Conservation (phyloP, 345 rosid genomes). For the Aurinia saxatilis region DNA sequence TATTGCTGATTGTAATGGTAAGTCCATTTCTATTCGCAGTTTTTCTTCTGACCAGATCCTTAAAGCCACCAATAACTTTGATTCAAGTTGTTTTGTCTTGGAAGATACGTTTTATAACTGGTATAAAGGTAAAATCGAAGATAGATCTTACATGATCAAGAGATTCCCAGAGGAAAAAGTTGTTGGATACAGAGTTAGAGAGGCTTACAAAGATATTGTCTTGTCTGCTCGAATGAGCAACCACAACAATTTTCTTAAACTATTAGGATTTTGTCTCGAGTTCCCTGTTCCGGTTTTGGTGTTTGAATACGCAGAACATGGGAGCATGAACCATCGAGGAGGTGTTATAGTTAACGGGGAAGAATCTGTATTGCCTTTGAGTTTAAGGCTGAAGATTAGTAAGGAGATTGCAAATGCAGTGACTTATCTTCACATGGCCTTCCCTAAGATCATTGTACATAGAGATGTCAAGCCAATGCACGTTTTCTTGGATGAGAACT, state of each 20-base stretch:
- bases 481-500: not conserved
- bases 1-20: not conserved
- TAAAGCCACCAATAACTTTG: conserved; percentile 11
- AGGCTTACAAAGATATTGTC: conserved; percentile 5
- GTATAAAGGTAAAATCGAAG: not conserved
- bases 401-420: conserved; percentile 9
- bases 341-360: not conserved
- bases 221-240: conserved; percentile 8
- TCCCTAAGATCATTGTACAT: not conserved
- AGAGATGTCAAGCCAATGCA: not conserved
- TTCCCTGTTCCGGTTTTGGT: not conserved
- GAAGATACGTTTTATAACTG: not conserved
- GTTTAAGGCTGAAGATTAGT: not conserved
- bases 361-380: not conserved
- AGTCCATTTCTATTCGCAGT: not conserved
- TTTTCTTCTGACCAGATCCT: conserved; percentile 1
- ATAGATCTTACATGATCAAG: conserved; percentile 5
- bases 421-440: conserved; percentile 12
- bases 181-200: not conserved
- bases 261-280: conserved; percentile 8
- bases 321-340: not conserved
- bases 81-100: not conserved
- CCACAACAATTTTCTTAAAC: conserved; percentile 3
- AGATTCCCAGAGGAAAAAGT: not conserved
- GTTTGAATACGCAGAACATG: not conserved